Evolutionary conservation across 2,329 filamentous ascomycete species (phyloP).

Genomic region (Aspergillus cejpii): DNA sequence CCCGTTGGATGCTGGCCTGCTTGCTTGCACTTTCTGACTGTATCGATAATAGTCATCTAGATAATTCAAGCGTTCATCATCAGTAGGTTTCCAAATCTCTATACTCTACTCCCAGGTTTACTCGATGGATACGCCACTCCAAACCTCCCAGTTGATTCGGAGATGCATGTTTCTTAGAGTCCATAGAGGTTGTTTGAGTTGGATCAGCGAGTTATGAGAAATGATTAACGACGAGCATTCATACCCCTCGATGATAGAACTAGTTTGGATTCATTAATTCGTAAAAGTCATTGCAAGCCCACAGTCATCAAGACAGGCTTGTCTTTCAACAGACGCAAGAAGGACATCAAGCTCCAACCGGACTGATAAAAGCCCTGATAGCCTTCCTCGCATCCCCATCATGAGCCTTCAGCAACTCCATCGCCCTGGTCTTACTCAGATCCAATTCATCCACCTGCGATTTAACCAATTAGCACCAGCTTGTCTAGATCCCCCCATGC

Average conservation of each 20-base stretch:
- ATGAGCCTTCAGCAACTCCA: constrained; percentile 42
- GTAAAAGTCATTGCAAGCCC: not conserved
- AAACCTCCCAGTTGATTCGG: too few relatives aligned
- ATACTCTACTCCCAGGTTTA: too few relatives aligned
- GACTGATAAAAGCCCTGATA: constrained; percentile 38
- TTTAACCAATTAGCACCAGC: not conserved
- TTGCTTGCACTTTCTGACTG: not conserved
- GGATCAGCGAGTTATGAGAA: not conserved
- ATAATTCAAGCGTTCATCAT: too few relatives aligned
- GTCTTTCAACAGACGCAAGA: not conserved
- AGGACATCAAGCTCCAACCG: constrained; percentile 16
- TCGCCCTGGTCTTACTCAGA: constrained; percentile 42
- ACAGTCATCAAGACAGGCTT: not conserved
- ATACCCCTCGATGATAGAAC: not conserved
- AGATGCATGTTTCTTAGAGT: too few relatives aligned
- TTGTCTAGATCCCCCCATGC: not conserved
- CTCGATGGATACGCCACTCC: too few relatives aligned
- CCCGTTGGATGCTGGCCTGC: not conserved
- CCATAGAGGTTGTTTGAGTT: constrained; percentile 4
- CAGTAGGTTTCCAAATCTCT: too few relatives aligned
- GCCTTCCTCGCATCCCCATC: constrained; percentile 42
- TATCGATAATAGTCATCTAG: not conserved
- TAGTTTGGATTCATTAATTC: not conserved
- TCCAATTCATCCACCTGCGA: constrained; percentile 42
- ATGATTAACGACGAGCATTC: not conserved